A percentile compares a stretch with the other conserved stretches of the same genome.
Evolutionary conservation across 257 asterid species (phyloP).

Genomic region (Solanum paucissectum): DNA sequence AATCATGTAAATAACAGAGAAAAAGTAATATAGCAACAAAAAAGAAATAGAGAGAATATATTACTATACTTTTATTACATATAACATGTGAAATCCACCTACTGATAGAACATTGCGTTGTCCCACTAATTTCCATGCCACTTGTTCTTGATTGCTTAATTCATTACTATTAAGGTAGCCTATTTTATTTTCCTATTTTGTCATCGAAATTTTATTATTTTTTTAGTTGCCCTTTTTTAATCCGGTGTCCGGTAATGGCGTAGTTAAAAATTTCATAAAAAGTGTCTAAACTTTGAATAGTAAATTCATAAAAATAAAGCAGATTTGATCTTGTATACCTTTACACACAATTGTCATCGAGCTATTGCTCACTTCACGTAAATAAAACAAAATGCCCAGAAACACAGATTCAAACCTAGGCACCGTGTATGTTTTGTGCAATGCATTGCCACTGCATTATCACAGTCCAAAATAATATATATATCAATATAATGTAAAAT

Average conservation of each 20-base stretch:
- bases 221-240: background rate
- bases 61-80: background rate
- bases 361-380: background rate
- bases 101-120: background rate
- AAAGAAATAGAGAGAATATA: background rate
- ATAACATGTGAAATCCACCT: background rate
- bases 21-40: background rate
- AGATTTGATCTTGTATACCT: background rate
- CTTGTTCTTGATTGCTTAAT: background rate
- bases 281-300: background rate
- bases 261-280: no score
- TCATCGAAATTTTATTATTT: background rate
- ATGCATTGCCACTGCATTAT: background rate
- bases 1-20: background rate
- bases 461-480: background rate
- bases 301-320: background rate
- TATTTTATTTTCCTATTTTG: background rate
- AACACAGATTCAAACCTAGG: background rate
- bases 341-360: background rate
- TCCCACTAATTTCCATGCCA: background rate
- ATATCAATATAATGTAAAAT: no score
- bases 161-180: background rate
- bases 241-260: background rate
- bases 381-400: no score
- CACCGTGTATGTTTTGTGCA: background rate